phyloP scores from a whole-genome alignment of 208 protist genomes.

The Phytomonas sp. region DNA sequence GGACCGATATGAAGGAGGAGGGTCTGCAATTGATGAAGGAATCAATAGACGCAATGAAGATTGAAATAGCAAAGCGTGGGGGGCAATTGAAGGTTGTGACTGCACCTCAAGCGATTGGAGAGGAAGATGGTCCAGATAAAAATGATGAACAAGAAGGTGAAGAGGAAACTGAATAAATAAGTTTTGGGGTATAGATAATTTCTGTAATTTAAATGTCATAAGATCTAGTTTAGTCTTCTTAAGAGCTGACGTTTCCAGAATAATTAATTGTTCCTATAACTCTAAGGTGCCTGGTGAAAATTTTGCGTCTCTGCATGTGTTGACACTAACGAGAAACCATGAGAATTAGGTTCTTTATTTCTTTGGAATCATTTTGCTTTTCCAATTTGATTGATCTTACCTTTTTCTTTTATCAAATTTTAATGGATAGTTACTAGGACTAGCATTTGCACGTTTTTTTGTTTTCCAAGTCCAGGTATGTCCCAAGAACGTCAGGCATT shows the following conservation, averaged over 20 bases:
- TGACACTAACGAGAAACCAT: neutral
- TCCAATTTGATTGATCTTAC: slow-evolving; percentile 5
- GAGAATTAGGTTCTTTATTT: too few species aligned
- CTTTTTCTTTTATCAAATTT: neutral
- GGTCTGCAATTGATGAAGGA: slow-evolving; percentile 85
- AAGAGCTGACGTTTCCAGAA: neutral
- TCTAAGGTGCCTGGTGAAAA: neutral
- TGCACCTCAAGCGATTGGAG: slow-evolving; percentile 67
- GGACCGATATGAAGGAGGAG: slow-evolving; percentile 90
- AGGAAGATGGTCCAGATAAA: slow-evolving; percentile 31
- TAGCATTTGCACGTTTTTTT: too few species aligned
- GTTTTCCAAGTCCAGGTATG: neutral
- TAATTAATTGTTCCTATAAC: slow-evolving; percentile 3
- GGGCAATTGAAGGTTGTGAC: slow-evolving; percentile 83
- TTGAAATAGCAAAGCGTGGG: slow-evolving; percentile 81
- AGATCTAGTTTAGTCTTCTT: neutral
- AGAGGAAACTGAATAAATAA: slow-evolving; percentile 56
- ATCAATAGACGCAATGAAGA: slow-evolving; percentile 86
- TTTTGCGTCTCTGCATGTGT: slow-evolving; percentile 5
- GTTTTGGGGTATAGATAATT: slow-evolving; percentile 8
- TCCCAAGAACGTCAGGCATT: slow-evolving; percentile 9
- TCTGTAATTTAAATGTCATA: slow-evolving; percentile 5
- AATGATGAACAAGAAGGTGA: slow-evolving; percentile 71
- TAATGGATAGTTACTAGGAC: too few species aligned
- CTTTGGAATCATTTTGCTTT: neutral